A percentile compares a stretch with the other conserved stretches of the same genome.
These are phyloP conservation scores for Apiotrichum montevideense DNA, from an alignment of 1,284 basidiomycete genomes.

Conservation along the genomic window DNA sequence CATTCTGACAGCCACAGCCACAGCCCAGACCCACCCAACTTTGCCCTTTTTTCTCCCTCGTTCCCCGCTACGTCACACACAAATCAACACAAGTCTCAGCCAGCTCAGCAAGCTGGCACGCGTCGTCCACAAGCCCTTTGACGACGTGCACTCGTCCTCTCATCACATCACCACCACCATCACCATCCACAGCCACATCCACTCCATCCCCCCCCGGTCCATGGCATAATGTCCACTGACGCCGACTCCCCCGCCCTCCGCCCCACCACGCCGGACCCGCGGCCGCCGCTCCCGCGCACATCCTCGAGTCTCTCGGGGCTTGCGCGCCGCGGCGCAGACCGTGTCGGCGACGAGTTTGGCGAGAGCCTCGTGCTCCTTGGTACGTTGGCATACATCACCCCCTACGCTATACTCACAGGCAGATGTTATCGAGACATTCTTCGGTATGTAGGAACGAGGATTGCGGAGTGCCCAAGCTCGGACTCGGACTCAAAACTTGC, in stretches of 20 bases:
- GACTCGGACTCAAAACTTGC: no score
- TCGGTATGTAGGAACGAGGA: conserved; percentile 26
- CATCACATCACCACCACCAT: no score
- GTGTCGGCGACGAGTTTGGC: conserved; percentile 41
- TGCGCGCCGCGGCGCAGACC: conserved; percentile 26
- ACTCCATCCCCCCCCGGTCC: background rate
- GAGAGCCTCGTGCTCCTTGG: conserved; percentile 39
- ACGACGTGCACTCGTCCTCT: no score
- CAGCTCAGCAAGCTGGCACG: no score
- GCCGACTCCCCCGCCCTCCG: conserved; percentile 8
- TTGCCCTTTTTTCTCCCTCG: no score
- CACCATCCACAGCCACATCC: no score
- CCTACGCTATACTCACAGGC: background rate
- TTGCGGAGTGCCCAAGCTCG: background rate
- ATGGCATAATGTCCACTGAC: background rate
- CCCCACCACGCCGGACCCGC: conserved; percentile 2
- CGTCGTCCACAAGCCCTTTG: no score
- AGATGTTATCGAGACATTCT: conserved; percentile 49
- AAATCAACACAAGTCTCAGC: no score
- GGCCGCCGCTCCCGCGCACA: conserved; percentile 9
- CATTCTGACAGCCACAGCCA: no score
- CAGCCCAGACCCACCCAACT: no score
- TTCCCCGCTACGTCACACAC: no score
- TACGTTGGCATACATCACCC: conserved; percentile 12
- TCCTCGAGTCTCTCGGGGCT: conserved; percentile 27